phyloP scores from a whole-genome alignment of 208 protist species.

The Acanthamoeba royreba region DNA sequence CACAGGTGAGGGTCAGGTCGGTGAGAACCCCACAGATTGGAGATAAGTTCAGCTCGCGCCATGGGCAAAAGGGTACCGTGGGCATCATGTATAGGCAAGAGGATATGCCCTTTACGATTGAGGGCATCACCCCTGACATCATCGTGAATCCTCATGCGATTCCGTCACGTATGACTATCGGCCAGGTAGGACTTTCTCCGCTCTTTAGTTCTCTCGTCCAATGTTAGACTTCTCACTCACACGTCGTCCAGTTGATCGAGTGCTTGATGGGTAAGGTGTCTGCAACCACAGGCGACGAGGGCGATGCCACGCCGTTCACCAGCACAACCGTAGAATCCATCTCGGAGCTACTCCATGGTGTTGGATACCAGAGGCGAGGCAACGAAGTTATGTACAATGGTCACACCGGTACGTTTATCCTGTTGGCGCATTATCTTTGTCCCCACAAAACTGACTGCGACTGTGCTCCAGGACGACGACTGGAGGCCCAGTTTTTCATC shows the following conservation, averaged over 20 bases:
- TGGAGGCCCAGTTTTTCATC: constrained; percentile 91
- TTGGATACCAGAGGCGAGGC: constrained; percentile 84
- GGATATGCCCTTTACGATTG: constrained; percentile 94
- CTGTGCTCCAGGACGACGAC: constrained; percentile 78
- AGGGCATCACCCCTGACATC: constrained; percentile 96
- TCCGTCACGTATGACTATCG: constrained; percentile 98
- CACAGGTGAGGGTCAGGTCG: constrained; percentile 89
- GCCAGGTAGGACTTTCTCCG: constrained; percentile 80
- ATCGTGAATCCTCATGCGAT: constrained; percentile 99
- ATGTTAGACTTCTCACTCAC: no score
- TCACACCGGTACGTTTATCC: constrained; percentile 76
- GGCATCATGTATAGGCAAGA: constrained; percentile 96
- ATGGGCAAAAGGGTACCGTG: constrained; percentile 97
- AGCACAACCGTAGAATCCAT: constrained; percentile 85
- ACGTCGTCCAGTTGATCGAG: constrained; percentile 83
- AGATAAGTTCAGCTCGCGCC: constrained; percentile 97
- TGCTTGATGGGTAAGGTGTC: constrained; percentile 88
- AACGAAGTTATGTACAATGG: constrained; percentile 95
- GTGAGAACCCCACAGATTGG: constrained; percentile 96
- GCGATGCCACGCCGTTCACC: constrained; percentile 93
- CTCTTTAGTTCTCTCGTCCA: background rate
- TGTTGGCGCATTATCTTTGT: background rate
- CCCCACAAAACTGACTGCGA: background rate
- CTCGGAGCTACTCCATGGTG: constrained; percentile 77
- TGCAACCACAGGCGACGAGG: constrained; percentile 81